A percentile compares a stretch with the other conserved stretches of the same genome.
These are phyloP conservation scores for Funneliformis geosporum DNA, from an alignment of 192 early-diverging fungal genomes.

Conservation along the genomic window DNA sequence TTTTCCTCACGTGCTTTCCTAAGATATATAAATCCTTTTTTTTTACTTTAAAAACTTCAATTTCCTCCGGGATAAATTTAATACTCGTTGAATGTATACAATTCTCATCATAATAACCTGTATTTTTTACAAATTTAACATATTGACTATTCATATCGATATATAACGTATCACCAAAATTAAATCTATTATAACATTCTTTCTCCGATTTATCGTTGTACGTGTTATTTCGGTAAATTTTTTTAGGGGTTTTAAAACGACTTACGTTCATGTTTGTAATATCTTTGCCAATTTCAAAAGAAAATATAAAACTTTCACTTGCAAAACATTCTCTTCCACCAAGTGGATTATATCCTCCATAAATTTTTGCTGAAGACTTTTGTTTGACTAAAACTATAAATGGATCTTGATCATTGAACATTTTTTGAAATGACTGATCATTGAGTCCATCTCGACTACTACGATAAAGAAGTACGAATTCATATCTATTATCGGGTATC, in stretches of 20 bases:
- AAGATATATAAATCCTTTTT: too few species aligned
- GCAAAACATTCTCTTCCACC: neutral
- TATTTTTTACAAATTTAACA: neutral
- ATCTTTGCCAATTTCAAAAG: neutral
- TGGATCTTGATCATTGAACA: neutral
- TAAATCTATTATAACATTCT: too few species aligned
- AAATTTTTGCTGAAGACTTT: too few species aligned
- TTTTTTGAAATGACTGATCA: neutral
- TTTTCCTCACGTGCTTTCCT: too few species aligned
- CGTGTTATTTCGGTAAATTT: too few species aligned
- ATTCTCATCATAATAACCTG: neutral
- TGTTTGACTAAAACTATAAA: neutral
- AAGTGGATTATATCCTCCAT: neutral
- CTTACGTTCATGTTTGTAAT: too few species aligned
- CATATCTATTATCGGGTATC: neutral
- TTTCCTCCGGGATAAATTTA: neutral
- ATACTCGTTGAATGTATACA: neutral
- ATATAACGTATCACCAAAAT: neutral
- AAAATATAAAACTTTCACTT: too few species aligned
- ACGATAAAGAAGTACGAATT: slow-evolving; percentile 11
- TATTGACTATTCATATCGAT: neutral
- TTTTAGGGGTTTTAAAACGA: too few species aligned
- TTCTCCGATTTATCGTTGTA: too few species aligned
- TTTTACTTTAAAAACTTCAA: neutral
- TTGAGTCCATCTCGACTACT: slow-evolving; percentile 8